phyloP scores from a whole-genome alignment of 306 rosid species.

The Herpetospermum pedunculosum region DNA sequence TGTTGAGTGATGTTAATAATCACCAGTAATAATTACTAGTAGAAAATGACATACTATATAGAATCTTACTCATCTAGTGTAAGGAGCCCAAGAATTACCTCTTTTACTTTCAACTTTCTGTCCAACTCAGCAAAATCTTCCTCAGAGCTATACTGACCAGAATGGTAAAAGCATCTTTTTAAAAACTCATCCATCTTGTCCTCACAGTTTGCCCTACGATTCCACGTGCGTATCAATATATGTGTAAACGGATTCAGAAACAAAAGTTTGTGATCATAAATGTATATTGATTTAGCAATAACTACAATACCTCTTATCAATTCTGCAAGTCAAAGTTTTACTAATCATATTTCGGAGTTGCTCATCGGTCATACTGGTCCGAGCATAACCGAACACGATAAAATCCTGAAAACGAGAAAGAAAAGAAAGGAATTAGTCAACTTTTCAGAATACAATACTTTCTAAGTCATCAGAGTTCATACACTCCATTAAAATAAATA shows the following conservation, averaged over 20 bases:
- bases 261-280: neutral
- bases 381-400: constrained; percentile 70
- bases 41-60: neutral
- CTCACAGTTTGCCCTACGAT: constrained; percentile 69
- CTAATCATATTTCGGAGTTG: constrained; percentile 77
- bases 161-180: constrained; percentile 84
- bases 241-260: constrained; percentile 9
- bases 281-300: neutral
- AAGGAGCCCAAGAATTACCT: constrained; percentile 30
- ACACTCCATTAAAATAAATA: neutral
- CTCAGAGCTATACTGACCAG: constrained; percentile 74
- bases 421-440: constrained; percentile 2
- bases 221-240: constrained; percentile 11
- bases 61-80: neutral
- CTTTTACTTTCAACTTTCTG: constrained; percentile 59
- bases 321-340: constrained; percentile 82
- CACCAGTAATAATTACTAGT: neutral
- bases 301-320: constrained; percentile 54
- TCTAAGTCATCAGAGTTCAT: neutral
- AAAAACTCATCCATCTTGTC: constrained; percentile 84
- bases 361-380: constrained; percentile 66
- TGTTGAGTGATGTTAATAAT: neutral
- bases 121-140: constrained; percentile 55
- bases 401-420: constrained; percentile 48
- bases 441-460: constrained; percentile 8